Evolutionary conservation across 1,284 basidiomycete genomes (phyloP).

Genomic region (Somion occarium): DNA sequence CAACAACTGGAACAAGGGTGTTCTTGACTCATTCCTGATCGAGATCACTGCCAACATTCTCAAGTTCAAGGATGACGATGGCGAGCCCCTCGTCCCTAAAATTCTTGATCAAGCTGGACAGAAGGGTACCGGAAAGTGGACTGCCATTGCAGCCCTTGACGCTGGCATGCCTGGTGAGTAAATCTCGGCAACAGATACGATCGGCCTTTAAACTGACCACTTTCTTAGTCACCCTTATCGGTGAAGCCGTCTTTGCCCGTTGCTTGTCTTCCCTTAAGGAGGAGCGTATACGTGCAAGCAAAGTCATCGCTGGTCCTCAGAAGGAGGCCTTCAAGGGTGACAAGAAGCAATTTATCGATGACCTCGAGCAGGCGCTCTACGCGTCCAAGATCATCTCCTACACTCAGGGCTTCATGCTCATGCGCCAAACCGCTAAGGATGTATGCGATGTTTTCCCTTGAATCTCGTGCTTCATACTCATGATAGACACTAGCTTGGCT

Average conservation of each 20-base stretch:
- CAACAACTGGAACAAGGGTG: slow-evolving; percentile 94
- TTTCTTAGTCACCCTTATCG: slow-evolving; percentile 87
- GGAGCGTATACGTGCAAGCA: slow-evolving; percentile 94
- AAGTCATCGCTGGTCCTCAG: slow-evolving; percentile 84
- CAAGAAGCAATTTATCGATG: slow-evolving; percentile 98
- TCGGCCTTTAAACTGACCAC: no score
- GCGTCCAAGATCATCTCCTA: slow-evolving; percentile 99
- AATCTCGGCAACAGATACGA: no score
- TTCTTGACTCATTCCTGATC: slow-evolving; percentile 99
- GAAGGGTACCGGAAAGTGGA: slow-evolving; percentile 99
- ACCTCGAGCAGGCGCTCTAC: slow-evolving; percentile 98
- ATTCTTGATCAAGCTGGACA: slow-evolving; percentile 96
- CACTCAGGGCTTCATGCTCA: slow-evolving; percentile 99
- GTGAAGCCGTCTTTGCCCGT: slow-evolving; percentile 98
- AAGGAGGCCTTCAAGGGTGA: slow-evolving; percentile 94
- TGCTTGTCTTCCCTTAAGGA: slow-evolving; percentile 97
- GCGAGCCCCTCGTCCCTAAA: slow-evolving; percentile 86
- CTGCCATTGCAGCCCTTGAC: slow-evolving; percentile 96
- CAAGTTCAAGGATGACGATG: slow-evolving; percentile 95
- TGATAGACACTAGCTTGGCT: slow-evolving; percentile 44
- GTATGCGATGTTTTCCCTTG: slow-evolving; percentile 37
- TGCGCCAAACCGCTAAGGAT: slow-evolving; percentile 97
- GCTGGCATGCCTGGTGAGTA: slow-evolving; percentile 80
- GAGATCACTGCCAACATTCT: slow-evolving; percentile 97
- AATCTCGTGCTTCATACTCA: slow-evolving; percentile 15